Evolutionary conservation across 805 yeast genomes (phyloP).

Genomic region (Saccharomyces kudriavzevii): DNA sequence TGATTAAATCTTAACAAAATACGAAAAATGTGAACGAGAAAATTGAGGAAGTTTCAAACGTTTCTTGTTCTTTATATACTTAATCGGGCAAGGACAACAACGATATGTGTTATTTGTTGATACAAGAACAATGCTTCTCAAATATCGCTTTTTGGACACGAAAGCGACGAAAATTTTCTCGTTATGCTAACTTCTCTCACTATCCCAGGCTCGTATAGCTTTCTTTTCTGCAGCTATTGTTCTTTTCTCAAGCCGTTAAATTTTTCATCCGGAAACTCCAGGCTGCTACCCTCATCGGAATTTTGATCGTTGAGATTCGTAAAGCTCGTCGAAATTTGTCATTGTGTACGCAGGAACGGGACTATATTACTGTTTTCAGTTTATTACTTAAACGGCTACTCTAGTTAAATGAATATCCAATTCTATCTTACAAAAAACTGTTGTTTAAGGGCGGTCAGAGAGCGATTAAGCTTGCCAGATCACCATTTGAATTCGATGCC

Average conservation of each 20-base stretch:
- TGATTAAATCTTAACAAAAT: background rate
- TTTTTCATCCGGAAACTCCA: background rate
- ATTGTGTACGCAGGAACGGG: background rate
- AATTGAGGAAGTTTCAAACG: background rate
- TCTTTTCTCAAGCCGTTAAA: background rate
- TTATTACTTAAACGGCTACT: background rate
- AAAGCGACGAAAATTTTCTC: background rate
- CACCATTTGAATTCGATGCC: conserved; percentile 34
- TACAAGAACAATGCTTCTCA: background rate
- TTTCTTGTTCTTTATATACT: background rate
- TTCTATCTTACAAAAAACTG: background rate
- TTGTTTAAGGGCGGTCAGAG: background rate
- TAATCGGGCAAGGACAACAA: background rate
- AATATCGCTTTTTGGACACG: background rate
- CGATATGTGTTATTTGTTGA: background rate
- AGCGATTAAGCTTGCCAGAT: background rate
- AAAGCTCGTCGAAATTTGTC: background rate
- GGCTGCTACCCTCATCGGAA: background rate
- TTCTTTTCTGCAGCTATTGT: background rate
- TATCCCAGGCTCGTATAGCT: background rate
- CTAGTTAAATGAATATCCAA: background rate
- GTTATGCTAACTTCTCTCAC: background rate
- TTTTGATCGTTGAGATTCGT: background rate
- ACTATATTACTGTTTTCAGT: background rate
- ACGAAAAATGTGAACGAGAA: background rate